Percentiles rank a stretch among this genome's conserved stretches.
phyloP scores from a whole-genome alignment of 129 eudicot species.

The Pseudognaphalium luteoalbum region DNA sequence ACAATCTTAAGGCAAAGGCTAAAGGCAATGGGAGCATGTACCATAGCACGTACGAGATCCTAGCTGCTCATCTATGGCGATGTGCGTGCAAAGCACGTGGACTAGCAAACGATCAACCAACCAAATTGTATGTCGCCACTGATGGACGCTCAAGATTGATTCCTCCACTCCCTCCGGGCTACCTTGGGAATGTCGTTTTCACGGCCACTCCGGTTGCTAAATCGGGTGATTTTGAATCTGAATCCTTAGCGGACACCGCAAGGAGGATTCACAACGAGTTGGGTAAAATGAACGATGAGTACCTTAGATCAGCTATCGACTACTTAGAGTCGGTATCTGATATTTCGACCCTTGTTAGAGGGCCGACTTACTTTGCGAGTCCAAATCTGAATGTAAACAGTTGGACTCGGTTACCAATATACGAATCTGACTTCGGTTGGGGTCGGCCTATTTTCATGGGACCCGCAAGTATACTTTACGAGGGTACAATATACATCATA shows the following conservation, averaged over 20 bases:
- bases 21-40: conserved; percentile 28
- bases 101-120: conserved; percentile 37
- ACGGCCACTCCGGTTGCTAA: conserved; percentile 43
- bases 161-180: conserved; percentile 58
- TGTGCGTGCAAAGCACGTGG: conserved; percentile 60
- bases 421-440: conserved; percentile 74
- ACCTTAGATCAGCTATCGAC: conserved; percentile 60
- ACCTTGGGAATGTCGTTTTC: conserved; percentile 64
- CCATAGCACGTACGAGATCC: conserved; percentile 49
- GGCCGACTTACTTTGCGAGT: conserved; percentile 44
- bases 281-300: conserved; percentile 47
- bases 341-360: conserved; percentile 43
- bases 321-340: conserved; percentile 45
- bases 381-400: conserved; percentile 59
- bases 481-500: conserved; percentile 49
- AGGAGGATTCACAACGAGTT: conserved; percentile 44
- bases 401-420: conserved; percentile 57
- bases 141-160: conserved; percentile 52
- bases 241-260: conserved; percentile 43
- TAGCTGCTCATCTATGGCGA: conserved; percentile 67
- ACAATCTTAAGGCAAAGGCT: conserved; percentile 43
- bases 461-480: conserved; percentile 49
- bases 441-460: conserved; percentile 63
- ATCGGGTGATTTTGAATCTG: conserved; percentile 38
- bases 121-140: conserved; percentile 48